Evolutionary conservation across 805 yeast genomes (phyloP).

Genomic region (Dipodascus geniculatus): DNA sequence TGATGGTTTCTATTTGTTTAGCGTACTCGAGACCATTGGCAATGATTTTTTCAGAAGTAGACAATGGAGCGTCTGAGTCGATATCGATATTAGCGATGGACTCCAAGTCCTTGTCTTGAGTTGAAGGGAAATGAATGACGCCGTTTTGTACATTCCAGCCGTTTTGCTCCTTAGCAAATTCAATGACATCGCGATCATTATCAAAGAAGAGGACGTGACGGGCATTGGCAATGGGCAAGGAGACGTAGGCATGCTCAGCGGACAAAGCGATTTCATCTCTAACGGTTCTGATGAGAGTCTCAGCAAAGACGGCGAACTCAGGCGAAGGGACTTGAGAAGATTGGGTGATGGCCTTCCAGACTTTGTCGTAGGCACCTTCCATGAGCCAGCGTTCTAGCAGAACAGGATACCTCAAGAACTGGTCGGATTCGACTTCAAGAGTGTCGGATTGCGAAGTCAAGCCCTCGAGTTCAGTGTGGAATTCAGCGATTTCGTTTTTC

Average conservation of each 20-base stretch:
- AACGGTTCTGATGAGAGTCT: conserved; percentile 63
- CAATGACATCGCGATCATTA: conserved; percentile 41
- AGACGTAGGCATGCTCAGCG: conserved; percentile 63
- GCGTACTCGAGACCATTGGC: conserved; percentile 77
- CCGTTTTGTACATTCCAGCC: conserved; percentile 51
- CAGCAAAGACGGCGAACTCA: conserved; percentile 72
- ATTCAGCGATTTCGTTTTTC: conserved; percentile 73
- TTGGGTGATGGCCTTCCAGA: conserved; percentile 63
- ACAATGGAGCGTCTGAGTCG: conserved; percentile 11
- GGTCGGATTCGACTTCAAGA: conserved; percentile 56
- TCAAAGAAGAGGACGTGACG: conserved; percentile 65
- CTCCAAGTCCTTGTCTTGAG: conserved; percentile 29
- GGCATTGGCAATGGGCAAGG: conserved; percentile 72
- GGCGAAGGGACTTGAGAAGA: conserved; percentile 39
- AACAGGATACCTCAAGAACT: conserved; percentile 71
- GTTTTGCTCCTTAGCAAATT: conserved; percentile 39
- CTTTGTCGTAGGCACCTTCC: conserved; percentile 93
- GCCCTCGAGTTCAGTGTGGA: conserved; percentile 77
- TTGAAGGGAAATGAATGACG: conserved; percentile 25
- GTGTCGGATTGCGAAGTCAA: conserved; percentile 14
- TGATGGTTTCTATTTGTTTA: conserved; percentile 82
- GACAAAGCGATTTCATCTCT: conserved; percentile 79
- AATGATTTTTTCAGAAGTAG: conserved; percentile 34
- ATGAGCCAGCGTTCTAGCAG: conserved; percentile 85
- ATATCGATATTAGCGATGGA: conserved; percentile 24